Evolutionary conservation across 768 basidiomycete species (phyloP).

Genomic region (Kondoa subrosea): DNA sequence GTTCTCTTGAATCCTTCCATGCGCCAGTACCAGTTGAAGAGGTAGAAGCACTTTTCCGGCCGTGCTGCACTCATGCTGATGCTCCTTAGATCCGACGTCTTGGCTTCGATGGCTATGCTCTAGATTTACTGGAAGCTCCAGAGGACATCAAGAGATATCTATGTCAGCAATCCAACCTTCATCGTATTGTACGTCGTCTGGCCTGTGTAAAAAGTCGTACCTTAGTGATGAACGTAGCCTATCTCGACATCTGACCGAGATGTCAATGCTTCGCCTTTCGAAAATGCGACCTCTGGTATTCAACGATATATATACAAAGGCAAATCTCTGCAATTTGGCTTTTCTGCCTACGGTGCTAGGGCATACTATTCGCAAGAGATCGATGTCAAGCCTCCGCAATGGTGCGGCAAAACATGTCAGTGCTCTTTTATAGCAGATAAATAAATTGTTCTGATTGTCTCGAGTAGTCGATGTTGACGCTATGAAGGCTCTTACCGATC

Average conservation of each 20-base stretch:
- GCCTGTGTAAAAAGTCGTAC: conserved; percentile 30
- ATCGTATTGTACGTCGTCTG: conserved; percentile 46
- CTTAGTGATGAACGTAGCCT: conserved; percentile 25
- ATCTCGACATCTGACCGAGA: conserved; percentile 50
- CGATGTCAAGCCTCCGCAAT: conserved; percentile 7
- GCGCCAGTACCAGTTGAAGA: neutral
- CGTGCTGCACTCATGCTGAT: neutral
- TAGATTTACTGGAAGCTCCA: conserved; percentile 64
- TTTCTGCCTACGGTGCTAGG: conserved; percentile 43
- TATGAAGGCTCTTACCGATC: neutral
- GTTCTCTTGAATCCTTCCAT: neutral
- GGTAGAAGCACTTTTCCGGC: neutral
- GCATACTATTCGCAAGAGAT: conserved; percentile 3
- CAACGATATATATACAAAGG: conserved; percentile 20
- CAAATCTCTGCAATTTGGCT: conserved; percentile 8
- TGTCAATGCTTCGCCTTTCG: conserved; percentile 13
- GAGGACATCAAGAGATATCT: conserved; percentile 58
- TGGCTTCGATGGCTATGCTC: conserved; percentile 65
- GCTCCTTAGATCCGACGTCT: conserved; percentile 41
- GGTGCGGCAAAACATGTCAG: conserved; percentile 11
- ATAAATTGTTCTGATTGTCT: neutral
- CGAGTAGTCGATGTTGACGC: neutral
- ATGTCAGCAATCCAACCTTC: conserved; percentile 45
- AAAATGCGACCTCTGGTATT: conserved; percentile 6
- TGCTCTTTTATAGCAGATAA: neutral